Base-by-base conservation (phyloP, 225 moss, liverwort and hornwort species). In the Antitrichia curtipendula region DNA sequence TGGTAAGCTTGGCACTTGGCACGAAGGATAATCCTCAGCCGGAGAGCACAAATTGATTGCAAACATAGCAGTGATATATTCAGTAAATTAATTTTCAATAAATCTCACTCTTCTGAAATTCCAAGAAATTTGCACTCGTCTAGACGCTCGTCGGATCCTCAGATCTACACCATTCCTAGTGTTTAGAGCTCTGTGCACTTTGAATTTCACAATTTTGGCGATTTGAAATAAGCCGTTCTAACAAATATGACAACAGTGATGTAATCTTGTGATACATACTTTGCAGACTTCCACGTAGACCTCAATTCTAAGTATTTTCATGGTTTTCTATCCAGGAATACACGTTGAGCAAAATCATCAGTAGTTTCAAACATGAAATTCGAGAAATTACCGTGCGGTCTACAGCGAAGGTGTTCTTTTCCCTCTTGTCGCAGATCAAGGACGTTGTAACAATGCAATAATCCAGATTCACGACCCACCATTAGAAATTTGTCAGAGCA, bases 401-500 rank as follows among this genome's bases (percentile, higher is more conserved):
- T 86, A 87, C 96, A 96, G 65, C 94, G 89, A 75, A 99, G 88
- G 49, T 92, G 59, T 54, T 94, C 94, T 89, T 93, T 95, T 73
- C 89, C 87, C 24, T 95, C 92, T 61, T 90, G 93, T 43, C 84
- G 88, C 54, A 95, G 81, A 45, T 32, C 70, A 85, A 93, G 90
- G 68, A 96, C 41, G 78, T 90, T 88, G 82, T 95, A 96, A 65
- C 87, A 93, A 82, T 99, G 97, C 81, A 95, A 69, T 53, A 83
- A 87, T 49, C 98, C 95, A 86, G 95, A 97, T 90, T 95, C 97
- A 88, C 96, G 88, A 70, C 95, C 94, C 60, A 95, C 94, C 52
- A 99, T 92, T 13, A 99, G 86, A 91, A 91, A 89, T 77, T 93
- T 94, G 20, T 95, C 92, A 86, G 96, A 95, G 89, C 95, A 96